Percentiles rank a stretch among this genome's conserved stretches.
phyloP scores from a whole-genome alignment of 345 rosid genomes.

The Kernera saxatilis region DNA sequence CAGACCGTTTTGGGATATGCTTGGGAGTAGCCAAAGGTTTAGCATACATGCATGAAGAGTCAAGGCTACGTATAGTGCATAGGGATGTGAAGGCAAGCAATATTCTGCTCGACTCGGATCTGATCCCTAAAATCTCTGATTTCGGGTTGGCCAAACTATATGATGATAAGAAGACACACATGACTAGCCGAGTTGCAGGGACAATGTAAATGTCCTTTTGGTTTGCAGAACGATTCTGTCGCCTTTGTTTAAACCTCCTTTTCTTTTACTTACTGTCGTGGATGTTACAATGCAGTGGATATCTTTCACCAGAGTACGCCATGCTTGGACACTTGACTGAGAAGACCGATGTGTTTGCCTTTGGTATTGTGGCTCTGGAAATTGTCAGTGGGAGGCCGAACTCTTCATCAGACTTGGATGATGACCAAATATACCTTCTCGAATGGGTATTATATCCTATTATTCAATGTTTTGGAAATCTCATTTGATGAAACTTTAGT shows the following conservation, averaged over 20 bases:
- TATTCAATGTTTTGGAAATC: not conserved
- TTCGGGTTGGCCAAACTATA: conserved; percentile 22
- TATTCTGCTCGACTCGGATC: conserved; percentile 44
- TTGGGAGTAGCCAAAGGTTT: conserved; percentile 18
- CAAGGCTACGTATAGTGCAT: conserved; percentile 28
- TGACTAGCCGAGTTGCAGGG: conserved; percentile 27
- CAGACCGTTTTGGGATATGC: conserved; percentile 15
- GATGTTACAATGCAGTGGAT: conserved; percentile 30
- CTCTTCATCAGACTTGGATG: conserved; percentile 32
- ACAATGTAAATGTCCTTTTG: conserved; percentile 10
- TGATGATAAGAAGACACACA: conserved; percentile 25
- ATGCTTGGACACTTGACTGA: conserved; percentile 55
- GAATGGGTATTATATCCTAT: conserved; percentile 39
- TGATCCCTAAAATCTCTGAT: conserved; percentile 25
- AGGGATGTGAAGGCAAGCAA: conserved; percentile 37
- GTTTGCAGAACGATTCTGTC: not conserved
- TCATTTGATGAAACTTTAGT: not conserved
- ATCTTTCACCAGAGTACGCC: conserved; percentile 59
- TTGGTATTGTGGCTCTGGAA: conserved; percentile 49
- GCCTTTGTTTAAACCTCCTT: no score
- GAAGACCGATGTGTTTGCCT: conserved; percentile 51
- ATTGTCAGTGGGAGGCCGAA: conserved; percentile 52
- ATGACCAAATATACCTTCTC: conserved; percentile 39
- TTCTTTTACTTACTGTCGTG: not conserved
- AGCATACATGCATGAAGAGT: not conserved